These are phyloP conservation scores for Exophiala sp. DNA, from an alignment of 2,329 filamentous ascomycete genomes.

Conservation along the genomic window DNA sequence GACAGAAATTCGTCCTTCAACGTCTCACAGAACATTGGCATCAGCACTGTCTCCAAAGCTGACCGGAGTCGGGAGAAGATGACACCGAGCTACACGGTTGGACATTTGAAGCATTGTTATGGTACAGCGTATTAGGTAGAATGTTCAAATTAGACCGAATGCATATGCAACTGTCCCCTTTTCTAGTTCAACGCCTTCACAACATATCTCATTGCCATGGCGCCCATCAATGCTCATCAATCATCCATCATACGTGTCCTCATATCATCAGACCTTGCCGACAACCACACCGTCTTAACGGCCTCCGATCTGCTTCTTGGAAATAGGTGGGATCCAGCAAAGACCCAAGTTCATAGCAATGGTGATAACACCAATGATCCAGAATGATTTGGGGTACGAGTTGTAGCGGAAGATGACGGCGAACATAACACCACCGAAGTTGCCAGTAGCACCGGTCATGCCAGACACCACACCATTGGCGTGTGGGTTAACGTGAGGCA, in stretches of 20 bases:
- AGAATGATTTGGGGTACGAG: constrained; percentile 68
- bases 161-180: too few relatives aligned
- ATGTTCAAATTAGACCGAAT: too few relatives aligned
- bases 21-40: too few relatives aligned
- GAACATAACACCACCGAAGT: constrained; percentile 81
- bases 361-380: constrained; percentile 76
- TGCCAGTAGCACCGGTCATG: constrained; percentile 73
- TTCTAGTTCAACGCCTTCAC: too few relatives aligned
- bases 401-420: constrained; percentile 78
- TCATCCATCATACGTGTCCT: too few relatives aligned
- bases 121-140: too few relatives aligned
- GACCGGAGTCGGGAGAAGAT: too few relatives aligned
- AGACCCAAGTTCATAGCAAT: constrained; percentile 67
- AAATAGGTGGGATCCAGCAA: constrained; percentile 59
- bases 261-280: background rate
- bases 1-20: background rate
- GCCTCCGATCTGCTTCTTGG: constrained; percentile 50
- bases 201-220: too few relatives aligned
- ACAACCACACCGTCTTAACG: constrained; percentile 2
- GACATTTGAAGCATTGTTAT: too few relatives aligned
- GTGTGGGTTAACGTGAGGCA: constrained; percentile 79
- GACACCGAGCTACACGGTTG: too few relatives aligned
- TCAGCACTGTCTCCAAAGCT: too few relatives aligned
- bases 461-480: constrained; percentile 80
- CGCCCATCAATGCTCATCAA: too few relatives aligned